Percentiles rank a stretch among this genome's conserved stretches.
phyloP scores from a whole-genome alignment of 805 yeast species.

The Kazachstania kunashirensis region DNA sequence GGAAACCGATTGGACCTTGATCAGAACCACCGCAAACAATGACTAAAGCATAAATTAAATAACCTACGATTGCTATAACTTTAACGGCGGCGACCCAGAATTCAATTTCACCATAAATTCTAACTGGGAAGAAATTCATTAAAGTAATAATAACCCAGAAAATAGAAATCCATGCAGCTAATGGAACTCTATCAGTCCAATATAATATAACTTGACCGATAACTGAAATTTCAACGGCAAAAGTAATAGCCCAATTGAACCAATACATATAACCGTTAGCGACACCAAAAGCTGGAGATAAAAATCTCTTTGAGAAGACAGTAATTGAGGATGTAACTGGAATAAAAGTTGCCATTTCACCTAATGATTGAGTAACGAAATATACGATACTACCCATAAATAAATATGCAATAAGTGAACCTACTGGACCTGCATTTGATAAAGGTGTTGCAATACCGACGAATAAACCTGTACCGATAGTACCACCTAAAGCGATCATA shows the following conservation, averaged over 20 bases:
- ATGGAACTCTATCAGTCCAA: constrained; percentile 47
- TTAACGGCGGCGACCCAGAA: constrained; percentile 48
- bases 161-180: constrained; percentile 54
- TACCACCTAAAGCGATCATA: constrained; percentile 67
- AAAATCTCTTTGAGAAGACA: constrained; percentile 51
- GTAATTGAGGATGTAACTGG: constrained; percentile 55
- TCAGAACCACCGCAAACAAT: constrained; percentile 50
- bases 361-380: constrained; percentile 54
- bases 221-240: constrained; percentile 50
- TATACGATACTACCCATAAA: constrained; percentile 55
- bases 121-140: constrained; percentile 44
- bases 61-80: constrained; percentile 46
- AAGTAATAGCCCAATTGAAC: constrained; percentile 66
- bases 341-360: constrained; percentile 70
- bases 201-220: constrained; percentile 45
- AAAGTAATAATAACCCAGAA: constrained; percentile 39
- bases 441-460: constrained; percentile 52
- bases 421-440: constrained; percentile 53
- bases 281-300: constrained; percentile 57
- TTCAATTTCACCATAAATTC: constrained; percentile 47
- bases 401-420: constrained; percentile 48
- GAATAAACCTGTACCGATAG: constrained; percentile 64
- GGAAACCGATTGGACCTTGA: constrained; percentile 51
- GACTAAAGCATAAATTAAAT: constrained; percentile 42
- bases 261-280: constrained; percentile 63